These are phyloP conservation scores for Schwanniomyces polymorphus DNA, from an alignment of 805 yeast genomes.

Conservation along the genomic window DNA sequence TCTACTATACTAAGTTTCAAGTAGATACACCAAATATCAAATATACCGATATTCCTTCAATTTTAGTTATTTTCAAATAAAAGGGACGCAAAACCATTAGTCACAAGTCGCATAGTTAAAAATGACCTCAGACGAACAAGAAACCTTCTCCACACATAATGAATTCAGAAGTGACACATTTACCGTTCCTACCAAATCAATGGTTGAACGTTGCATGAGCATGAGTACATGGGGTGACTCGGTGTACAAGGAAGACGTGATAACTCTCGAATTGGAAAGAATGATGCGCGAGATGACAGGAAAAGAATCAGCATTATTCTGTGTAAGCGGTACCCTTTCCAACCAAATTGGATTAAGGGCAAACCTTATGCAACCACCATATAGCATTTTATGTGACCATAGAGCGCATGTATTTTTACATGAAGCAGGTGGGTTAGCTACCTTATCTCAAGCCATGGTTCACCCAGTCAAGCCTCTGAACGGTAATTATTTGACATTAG, in stretches of 20 bases:
- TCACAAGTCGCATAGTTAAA: neutral
- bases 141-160: slow-evolving; percentile 27
- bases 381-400: slow-evolving; percentile 81
- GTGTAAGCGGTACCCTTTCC: slow-evolving; percentile 87
- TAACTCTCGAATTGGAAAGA: slow-evolving; percentile 63
- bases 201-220: slow-evolving; percentile 54
- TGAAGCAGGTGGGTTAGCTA: slow-evolving; percentile 92
- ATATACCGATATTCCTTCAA: neutral
- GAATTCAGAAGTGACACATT: slow-evolving; percentile 73
- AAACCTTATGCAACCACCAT: slow-evolving; percentile 78
- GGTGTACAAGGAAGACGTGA: slow-evolving; percentile 82
- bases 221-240: slow-evolving; percentile 75
- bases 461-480: slow-evolving; percentile 77
- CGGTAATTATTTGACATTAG: slow-evolving; percentile 74
- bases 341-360: slow-evolving; percentile 84
- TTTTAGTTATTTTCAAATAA: neutral
- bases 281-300: slow-evolving; percentile 71
- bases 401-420: slow-evolving; percentile 79
- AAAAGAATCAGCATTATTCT: slow-evolving; percentile 76
- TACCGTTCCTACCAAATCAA: slow-evolving; percentile 78
- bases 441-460: slow-evolving; percentile 90
- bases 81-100: neutral
- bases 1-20: neutral
- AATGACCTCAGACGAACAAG: slow-evolving; percentile 14
- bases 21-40: neutral